Conservation (phyloP, 2,329 filamentous ascomycete genomes). For the Colletotrichum cuscutae region DNA sequence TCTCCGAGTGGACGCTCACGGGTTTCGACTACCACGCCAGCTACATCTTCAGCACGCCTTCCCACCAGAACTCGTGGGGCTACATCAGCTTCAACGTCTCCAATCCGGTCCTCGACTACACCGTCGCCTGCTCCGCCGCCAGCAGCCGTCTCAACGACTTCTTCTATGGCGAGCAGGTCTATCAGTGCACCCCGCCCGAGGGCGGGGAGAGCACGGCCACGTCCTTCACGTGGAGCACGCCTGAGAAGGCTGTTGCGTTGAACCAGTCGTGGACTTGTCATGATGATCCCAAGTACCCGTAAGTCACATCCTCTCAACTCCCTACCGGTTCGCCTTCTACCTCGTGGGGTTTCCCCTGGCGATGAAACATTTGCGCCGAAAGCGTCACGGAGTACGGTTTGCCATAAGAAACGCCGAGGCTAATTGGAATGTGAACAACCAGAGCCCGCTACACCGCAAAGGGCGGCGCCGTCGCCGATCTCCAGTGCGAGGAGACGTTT, state of each 20-base stretch:
- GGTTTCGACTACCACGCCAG: constrained; percentile 60
- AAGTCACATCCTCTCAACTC: not conserved
- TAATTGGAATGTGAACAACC: not conserved
- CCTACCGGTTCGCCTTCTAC: not conserved
- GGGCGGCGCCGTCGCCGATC: constrained; percentile 41
- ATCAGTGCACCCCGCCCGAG: constrained; percentile 53
- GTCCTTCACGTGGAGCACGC: constrained; percentile 55
- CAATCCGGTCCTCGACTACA: constrained; percentile 55
- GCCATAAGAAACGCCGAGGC: not conserved
- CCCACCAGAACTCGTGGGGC: constrained; percentile 61
- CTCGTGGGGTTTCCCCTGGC: no score
- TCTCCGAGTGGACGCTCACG: constrained; percentile 50
- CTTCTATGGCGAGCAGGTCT: constrained; percentile 59
- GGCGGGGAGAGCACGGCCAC: constrained; percentile 43
- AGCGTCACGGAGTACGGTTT: not conserved
- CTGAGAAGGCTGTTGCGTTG: constrained; percentile 48
- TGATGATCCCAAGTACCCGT: constrained; percentile 46
- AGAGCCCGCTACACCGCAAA: constrained; percentile 43
- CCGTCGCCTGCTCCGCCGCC: constrained; percentile 49
- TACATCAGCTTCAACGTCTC: constrained; percentile 60
- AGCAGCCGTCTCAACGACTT: constrained; percentile 58
- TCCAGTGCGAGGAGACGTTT: constrained; percentile 41
- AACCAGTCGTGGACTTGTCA: constrained; percentile 62
- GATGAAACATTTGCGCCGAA: no score
- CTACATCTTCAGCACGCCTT: constrained; percentile 60